Evolutionary conservation across 768 basidiomycete species (phyloP), one percentile per base, ranked within the genome.

Genomic region (Gloeopeniophorella convolvens): DNA sequence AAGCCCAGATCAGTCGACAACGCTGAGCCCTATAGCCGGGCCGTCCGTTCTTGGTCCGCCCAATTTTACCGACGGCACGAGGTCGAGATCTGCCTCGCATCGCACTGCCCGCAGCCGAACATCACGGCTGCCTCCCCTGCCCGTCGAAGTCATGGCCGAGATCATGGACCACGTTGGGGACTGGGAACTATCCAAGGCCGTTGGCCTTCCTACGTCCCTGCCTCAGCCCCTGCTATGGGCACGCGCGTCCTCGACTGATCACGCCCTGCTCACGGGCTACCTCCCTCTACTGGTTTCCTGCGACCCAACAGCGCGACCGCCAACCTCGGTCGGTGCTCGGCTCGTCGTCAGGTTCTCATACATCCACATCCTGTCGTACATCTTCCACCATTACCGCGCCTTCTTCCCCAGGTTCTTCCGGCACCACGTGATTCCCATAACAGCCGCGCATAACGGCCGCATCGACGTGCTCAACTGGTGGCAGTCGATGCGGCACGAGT

Each of bases 111-210:
- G 30, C 27, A 10, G 34, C 26, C 54, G 44, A 11, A 24, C 36
- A 18, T 34, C 48, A 1, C 23, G 32, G 5, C 27, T 65, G 9
- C 78, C 78, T 27, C 82, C 85, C 63, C 74, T 91, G 28, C 88
- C 88, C 0, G 71, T 83, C 46, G 89, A 91, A 63, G 75, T 91
- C 33, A 65, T 90, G 23, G 82, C 83, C 9, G 77, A 84, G 42
- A 88, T 90, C 52, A 65, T 90, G 66, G 85, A 90, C 50, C 78
- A 84, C 57, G 65, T 89, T 8, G 86, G 83, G 12, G 83, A 89
- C 63, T 94, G 89, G 88, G 85, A 91, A 59, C 79, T 94, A 8
- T 72, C 83, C 11, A 83, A 79, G 52, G 83, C 90, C 12, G 78
- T 92, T 30, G 80, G 82, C 16, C 70, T 91, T 1, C 85, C 82